A percentile compares a stretch with the other conserved stretches of the same genome.
Evolutionary conservation across 169 alveolate genomes (phyloP).

Genomic region (Theileria luwenshuni): DNA sequence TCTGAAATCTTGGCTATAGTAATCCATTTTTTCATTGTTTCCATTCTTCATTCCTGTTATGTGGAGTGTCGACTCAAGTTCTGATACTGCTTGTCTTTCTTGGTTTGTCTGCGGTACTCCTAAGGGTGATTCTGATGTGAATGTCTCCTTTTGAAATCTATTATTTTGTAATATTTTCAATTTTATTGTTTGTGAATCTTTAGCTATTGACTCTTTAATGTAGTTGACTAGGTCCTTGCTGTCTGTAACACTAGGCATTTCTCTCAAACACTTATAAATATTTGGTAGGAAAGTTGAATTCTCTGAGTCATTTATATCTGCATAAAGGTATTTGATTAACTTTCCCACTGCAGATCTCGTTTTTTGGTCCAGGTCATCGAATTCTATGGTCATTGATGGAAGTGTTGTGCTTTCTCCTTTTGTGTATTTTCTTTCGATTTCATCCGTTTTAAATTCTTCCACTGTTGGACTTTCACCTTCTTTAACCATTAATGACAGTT

Average conservation of each 20-base stretch:
- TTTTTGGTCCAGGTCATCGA: conserved; percentile 8
- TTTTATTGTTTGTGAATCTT: conserved; percentile 37
- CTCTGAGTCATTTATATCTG: conserved; percentile 5
- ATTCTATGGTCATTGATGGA: conserved; percentile 25
- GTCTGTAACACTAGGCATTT: conserved; percentile 19
- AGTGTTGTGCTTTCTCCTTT: conserved; percentile 5
- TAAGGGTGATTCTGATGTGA: background rate
- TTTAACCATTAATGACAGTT: background rate
- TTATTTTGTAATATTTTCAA: conserved; percentile 24
- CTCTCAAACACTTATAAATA: conserved; percentile 23
- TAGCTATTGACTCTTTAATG: conserved; percentile 32
- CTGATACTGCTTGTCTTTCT: conserved; percentile 32
- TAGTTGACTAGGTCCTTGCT: conserved; percentile 25
- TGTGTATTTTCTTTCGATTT: background rate
- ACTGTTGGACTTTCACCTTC: background rate
- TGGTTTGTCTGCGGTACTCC: conserved; percentile 24
- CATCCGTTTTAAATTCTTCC: background rate
- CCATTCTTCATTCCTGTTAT: conserved; percentile 26
- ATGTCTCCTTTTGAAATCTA: background rate
- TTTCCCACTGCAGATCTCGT: background rate
- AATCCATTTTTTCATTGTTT: background rate
- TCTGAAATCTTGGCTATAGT: background rate
- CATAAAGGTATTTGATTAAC: conserved; percentile 29
- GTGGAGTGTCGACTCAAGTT: conserved; percentile 35
- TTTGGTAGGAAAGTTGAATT: conserved; percentile 27